Evolutionary conservation across 352 stramenopile species (phyloP).

Genomic region (Elongisporangium prolatum): DNA sequence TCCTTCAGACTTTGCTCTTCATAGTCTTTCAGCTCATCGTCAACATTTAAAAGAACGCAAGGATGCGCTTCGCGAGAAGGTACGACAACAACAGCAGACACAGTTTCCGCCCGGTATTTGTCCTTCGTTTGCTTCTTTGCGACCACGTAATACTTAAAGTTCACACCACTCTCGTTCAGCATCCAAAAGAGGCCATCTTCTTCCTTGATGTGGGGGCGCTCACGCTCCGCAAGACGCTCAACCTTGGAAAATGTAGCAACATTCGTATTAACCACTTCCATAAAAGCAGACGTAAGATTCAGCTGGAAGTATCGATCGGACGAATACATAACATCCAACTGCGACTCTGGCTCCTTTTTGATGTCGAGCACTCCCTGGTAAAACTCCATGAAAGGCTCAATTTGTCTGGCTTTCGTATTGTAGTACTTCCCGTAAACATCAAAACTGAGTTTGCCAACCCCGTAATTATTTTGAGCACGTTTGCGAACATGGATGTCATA

Average conservation of each 20-base stretch:
- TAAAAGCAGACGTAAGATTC: conserved; percentile 81
- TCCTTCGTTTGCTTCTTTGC: conserved; percentile 63
- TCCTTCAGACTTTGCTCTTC: conserved; percentile 82
- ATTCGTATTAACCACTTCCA: conserved; percentile 73
- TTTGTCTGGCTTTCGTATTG: conserved; percentile 67
- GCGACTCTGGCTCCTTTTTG: conserved; percentile 64
- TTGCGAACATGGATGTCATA: conserved; percentile 36
- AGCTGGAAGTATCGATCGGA: conserved; percentile 85
- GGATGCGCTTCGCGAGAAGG: conserved; percentile 40
- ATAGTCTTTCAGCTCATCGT: conserved; percentile 63
- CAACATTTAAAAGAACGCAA: conserved; percentile 56
- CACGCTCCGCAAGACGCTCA: conserved; percentile 32
- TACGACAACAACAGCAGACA: conserved; percentile 51
- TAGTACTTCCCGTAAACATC: conserved; percentile 88
- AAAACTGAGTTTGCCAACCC: conserved; percentile 71
- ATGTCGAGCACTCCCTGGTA: conserved; percentile 76
- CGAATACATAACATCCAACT: conserved; percentile 65
- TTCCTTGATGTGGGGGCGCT: conserved; percentile 78
- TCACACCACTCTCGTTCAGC: conserved; percentile 74
- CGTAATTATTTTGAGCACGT: conserved; percentile 59
- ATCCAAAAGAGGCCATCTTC: conserved; percentile 83
- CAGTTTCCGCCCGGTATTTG: conserved; percentile 38
- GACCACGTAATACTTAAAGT: conserved; percentile 79
- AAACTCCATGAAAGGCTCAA: conserved; percentile 85
- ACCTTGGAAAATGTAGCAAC: conserved; percentile 61